Base-by-base conservation (phyloP, 2,329 filamentous ascomycete genomes). In the Fusarium penzigii region DNA sequence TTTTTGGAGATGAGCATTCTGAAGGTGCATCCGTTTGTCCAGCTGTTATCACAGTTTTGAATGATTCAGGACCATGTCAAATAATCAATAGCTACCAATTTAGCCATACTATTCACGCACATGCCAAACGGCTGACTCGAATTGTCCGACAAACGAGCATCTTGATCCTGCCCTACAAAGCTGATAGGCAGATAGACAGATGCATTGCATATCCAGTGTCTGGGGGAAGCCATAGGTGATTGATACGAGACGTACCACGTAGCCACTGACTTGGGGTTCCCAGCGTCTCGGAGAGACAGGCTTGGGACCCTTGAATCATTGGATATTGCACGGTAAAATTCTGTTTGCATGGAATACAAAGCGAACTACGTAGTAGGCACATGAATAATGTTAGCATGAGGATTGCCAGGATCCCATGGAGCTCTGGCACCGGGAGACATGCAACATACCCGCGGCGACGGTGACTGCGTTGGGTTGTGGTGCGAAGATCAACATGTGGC, bases 221-320 rank as follows among this genome's bases (percentile, higher is more conserved):
- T n/a, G n/a, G 51, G 48, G 44, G 16, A 17, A 44, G 32, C 16
- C n/a, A 20, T 25, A 44, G 4, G 42, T 29, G 45, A 48, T 34
- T 36, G 54, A 54, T 32, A 51, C 55, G 53, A 44, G 44, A 57
- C 52, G 36, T 25, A 25, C 20, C 7, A 47, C 42, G 44, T 40
- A 42, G 44, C 42, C 29, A 41, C 45, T 47, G 53, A 51, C 38
- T 59, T 36, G 32, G 32, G 32, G 32, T 36, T 57, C 57, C 57
- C 57, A 59, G 43, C 57, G 53, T 55, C 57, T 46, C 46, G 57
- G 54, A 55, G 56, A 49, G 50, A 59, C 50, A 40, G 50, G 48
- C 56, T 53, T 52, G 57, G 57, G 50, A 36, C 32, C 32, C 32
- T 36, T 36, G 32, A 36, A 25, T 25, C 20, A 25, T 25, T 25